Evolutionary conservation across 2,329 filamentous ascomycete species (phyloP).

Genomic region (Trichoderma arundinaceum): DNA sequence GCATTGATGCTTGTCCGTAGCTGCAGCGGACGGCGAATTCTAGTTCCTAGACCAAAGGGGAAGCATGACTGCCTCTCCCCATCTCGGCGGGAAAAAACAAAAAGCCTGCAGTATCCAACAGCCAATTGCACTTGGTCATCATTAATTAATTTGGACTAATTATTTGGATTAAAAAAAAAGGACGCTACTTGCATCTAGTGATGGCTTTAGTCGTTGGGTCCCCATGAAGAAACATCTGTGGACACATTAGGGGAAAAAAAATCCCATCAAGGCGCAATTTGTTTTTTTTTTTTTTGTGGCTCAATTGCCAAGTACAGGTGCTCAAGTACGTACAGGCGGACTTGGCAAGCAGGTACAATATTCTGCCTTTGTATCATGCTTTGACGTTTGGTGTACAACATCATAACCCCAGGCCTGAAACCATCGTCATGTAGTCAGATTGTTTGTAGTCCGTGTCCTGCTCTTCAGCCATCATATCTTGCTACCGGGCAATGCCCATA

Average conservation of each 20-base stretch:
- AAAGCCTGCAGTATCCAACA: constrained; percentile 3
- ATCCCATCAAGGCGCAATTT: constrained; percentile 16
- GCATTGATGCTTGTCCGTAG: not conserved
- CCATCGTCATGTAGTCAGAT: not conserved
- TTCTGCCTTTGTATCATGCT: not conserved
- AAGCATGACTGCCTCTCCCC: constrained; percentile 3
- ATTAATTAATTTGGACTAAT: not conserved
- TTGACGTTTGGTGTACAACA: not conserved
- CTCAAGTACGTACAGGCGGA: not conserved
- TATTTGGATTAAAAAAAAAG: constrained; percentile 1
- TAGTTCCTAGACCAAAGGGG: not conserved
- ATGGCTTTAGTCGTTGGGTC: not conserved
- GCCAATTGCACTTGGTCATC: not conserved
- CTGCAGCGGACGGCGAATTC: not conserved
- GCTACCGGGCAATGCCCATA: not conserved
- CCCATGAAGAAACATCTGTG: constrained; percentile 1
- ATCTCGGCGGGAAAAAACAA: not conserved
- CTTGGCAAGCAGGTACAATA: not conserved
- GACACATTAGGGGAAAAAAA: not conserved
- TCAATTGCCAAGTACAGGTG: not conserved
- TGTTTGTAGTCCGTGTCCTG: constrained; percentile 16
- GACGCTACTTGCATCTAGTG: constrained; percentile 1
- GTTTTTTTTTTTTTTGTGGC: not conserved
- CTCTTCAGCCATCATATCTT: not conserved
- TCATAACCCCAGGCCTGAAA: not conserved